A percentile compares a stretch with the other conserved stretches of the same genome.
Evolutionary conservation across 768 basidiomycete genomes (phyloP).

Genomic region (Termitomyces sp.): DNA sequence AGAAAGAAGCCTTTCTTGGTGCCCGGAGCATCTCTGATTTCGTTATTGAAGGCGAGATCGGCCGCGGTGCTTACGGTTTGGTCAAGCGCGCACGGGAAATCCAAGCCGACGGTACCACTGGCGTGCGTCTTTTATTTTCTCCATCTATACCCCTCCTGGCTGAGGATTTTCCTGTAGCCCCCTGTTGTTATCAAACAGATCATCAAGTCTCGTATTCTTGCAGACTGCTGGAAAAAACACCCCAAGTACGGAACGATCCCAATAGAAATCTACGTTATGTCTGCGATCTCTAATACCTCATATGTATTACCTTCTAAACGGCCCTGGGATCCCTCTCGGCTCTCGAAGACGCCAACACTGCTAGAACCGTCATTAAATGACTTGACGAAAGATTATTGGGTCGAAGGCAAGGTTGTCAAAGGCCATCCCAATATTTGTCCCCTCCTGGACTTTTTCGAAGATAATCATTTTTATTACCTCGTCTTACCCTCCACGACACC

Average conservation of each 20-base stretch:
- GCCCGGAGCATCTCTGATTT: slow-evolving; percentile 82
- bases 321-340: slow-evolving; percentile 81
- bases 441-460: slow-evolving; percentile 95
- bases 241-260: slow-evolving; percentile 94
- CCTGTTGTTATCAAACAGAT: slow-evolving; percentile 95
- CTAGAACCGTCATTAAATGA: slow-evolving; percentile 13
- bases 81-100: slow-evolving; percentile 89
- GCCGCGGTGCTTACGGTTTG: slow-evolving; percentile 92
- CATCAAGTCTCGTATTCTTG: slow-evolving; percentile 96
- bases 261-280: slow-evolving; percentile 96
- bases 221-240: slow-evolving; percentile 99
- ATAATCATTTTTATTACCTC: slow-evolving; percentile 93
- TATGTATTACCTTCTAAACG: slow-evolving; percentile 77
- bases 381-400: slow-evolving; percentile 48
- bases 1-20: slow-evolving; percentile 49
- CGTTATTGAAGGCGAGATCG: slow-evolving; percentile 83
- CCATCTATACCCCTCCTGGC: slow-evolving; percentile 17
- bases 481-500: slow-evolving; percentile 79
- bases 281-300: slow-evolving; percentile 77
- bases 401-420: slow-evolving; percentile 67
- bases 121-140: slow-evolving; percentile 53
- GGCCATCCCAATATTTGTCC: slow-evolving; percentile 97
- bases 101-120: slow-evolving; percentile 69
- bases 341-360: slow-evolving; percentile 21
- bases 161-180: slow-evolving; percentile 50